Evolutionary conservation across 176 grass and related monocot genomes (phyloP), one percentile per base, ranked within the genome.

Genomic region (Triticum turgidum): DNA sequence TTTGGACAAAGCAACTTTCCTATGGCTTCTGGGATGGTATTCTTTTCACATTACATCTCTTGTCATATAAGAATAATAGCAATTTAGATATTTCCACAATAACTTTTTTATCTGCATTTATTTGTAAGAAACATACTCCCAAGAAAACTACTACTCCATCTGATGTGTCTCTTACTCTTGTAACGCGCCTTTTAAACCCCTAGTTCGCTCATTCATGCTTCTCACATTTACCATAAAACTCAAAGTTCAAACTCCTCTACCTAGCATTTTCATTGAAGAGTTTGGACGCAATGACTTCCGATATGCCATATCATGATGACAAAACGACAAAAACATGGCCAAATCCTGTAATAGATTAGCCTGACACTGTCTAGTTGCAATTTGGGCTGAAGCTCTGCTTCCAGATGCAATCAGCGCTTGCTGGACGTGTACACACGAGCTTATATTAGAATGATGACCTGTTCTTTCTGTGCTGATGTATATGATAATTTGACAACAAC

Each of bases 1-100:
- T 97, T 94, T 79, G 82, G 85, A 51, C 94, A 94, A 88, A 92
- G 89, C 90, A 97, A 87, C 73, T 85, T 92, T 83, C 74, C 81
- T 79, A 78, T 90, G 82, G 77, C 91, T 83, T 80, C 88, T 86
- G 91, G 86, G 82, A 91, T 93, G 91, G 91, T 94, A 93, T 85
- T 87, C 14, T 73, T 64, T 87, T 78, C 35, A 69, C 80, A 49
- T 86, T 8, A 58, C 77, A 76, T 81, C 51, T 80, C 47, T 80
- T 73, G 39, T 63, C 65, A 45, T 5, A 67, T 10, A 69, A 69
- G 56, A 89, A 45, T 1, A 3, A 58, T 22, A 85, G 34, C 21
- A 75, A 34, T 38, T 70, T 20, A 73, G 52, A 45, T 21, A 37
- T 37, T 80, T 32, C 24, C 64, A 18, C 30, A 73, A 34, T 64